phyloP scores from a whole-genome alignment of 805 yeast species.

The Suhomyces sp. region DNA sequence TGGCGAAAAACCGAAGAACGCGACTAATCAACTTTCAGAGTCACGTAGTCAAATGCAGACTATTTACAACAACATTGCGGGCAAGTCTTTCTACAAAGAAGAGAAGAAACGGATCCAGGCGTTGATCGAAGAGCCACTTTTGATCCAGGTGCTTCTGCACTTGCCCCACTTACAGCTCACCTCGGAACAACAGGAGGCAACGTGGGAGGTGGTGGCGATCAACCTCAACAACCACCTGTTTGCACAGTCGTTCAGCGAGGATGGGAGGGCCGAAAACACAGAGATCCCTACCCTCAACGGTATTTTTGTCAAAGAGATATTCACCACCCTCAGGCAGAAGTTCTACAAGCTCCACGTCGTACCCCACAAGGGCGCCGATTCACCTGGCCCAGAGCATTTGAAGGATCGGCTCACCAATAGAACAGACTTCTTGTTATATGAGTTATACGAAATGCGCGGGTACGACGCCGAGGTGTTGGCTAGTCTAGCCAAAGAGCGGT shows the following conservation, averaged over 20 bases:
- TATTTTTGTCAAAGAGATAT: conserved; percentile 20
- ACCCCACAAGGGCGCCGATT: background rate
- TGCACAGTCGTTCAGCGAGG: conserved; percentile 11
- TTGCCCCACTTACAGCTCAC: conserved; percentile 34
- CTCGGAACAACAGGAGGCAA: conserved; percentile 20
- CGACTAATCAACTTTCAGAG: background rate
- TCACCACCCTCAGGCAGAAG: conserved; percentile 12
- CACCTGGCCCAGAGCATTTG: background rate
- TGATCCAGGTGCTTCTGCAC: conserved; percentile 25
- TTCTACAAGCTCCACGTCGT: conserved; percentile 9
- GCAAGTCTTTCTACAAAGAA: conserved; percentile 25
- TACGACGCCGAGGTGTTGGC: conserved; percentile 23
- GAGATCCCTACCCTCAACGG: conserved; percentile 28
- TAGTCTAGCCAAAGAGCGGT: conserved; percentile 19
- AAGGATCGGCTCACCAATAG: background rate
- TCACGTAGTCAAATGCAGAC: background rate
- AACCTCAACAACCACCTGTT: conserved; percentile 23
- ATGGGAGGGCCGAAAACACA: conserved; percentile 6
- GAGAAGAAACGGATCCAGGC: conserved; percentile 22
- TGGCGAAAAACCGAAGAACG: background rate
- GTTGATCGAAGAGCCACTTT: conserved; percentile 24
- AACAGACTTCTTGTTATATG: conserved; percentile 17
- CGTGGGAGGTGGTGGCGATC: conserved; percentile 37
- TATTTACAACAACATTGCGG: background rate
- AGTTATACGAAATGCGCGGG: conserved; percentile 18